Evolutionary conservation across 176 grass and related monocot genomes (phyloP), one percentile per base, ranked within the genome.

Genomic region (Cymbopogon citratus): DNA sequence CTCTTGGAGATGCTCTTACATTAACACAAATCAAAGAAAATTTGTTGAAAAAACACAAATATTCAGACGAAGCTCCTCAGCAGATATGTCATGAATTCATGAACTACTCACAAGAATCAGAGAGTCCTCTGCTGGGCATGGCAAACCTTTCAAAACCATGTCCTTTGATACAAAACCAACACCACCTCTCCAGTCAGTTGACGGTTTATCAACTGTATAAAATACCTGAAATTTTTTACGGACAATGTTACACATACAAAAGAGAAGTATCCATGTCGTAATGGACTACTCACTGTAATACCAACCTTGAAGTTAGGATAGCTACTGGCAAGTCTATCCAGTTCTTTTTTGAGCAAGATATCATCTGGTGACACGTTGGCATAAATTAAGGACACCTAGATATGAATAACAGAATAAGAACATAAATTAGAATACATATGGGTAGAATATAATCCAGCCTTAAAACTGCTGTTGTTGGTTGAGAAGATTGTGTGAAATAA

Each of bases 271-370:
- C 29, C 26, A 79, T 16, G 12, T 84, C 6, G 12, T 23, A 49
- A 70, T 65, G 13, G 7, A 81, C 23, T 51, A 77, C 26, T 57
- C 75, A 39, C 70, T 59, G 44, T 7, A 56, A 56, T 61, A 89
- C 59, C 40, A 82, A 98, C 95, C 92, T 98, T 98, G 82, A 98
- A 98, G 92, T 98, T 98, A 36, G 95, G 92, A 81, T 95, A 90
- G 86, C 88, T 93, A 66, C 72, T 84, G 28, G 92, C 79, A 84
- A 98, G 90, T 83, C 91, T 93, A 81, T 98, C 95, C 25, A 98
- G 81, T 81, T 98, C 95, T 71, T 35, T 84, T 88, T 93, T 98
- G 74, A 98, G 85, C 84, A 98, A 89, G 84, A 95, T 93, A 87
- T 98, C 95, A 23, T 98, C 95, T 76, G 95, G 90, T 16, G 95